Conservation (phyloP, 2,329 filamentous ascomycete genomes). For the Annulohypoxylon truncatum region DNA sequence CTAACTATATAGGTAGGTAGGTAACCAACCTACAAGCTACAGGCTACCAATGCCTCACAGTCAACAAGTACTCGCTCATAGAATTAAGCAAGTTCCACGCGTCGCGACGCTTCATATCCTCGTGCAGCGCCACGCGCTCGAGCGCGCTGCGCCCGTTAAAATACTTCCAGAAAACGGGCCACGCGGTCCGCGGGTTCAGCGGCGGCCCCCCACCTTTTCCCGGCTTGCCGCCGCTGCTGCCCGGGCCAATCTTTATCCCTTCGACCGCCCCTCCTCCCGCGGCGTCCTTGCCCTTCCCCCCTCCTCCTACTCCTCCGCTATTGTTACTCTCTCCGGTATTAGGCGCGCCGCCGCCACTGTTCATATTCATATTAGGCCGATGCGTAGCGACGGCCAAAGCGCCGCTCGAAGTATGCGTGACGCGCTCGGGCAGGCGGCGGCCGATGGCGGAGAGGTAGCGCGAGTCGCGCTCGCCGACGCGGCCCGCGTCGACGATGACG, state of each 20-base stretch:
- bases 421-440: constrained; percentile 55
- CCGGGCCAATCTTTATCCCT: background rate
- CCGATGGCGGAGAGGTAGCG: constrained; percentile 74
- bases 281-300: background rate
- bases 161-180: constrained; percentile 82
- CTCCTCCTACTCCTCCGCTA: constrained; percentile 1
- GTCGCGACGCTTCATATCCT: constrained; percentile 87
- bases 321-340: too few species aligned
- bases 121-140: constrained; percentile 86
- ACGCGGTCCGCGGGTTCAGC: constrained; percentile 67
- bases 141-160: constrained; percentile 88
- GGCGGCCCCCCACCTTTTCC: constrained; percentile 39
- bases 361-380: too few species aligned
- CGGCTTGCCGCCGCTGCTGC: background rate
- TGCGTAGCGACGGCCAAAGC: background rate
- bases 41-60: constrained; percentile 74
- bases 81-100: constrained; percentile 73
- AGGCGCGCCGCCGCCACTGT: background rate
- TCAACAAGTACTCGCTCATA: constrained; percentile 76
- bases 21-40: background rate
- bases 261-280: constrained; percentile 14
- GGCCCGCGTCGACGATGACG: constrained; percentile 81
- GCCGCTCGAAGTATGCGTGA: background rate
- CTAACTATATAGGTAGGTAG: background rate
- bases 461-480: constrained; percentile 81